Base-by-base conservation (phyloP, 441 rosid genomes). In the Populus hybrid region DNA sequence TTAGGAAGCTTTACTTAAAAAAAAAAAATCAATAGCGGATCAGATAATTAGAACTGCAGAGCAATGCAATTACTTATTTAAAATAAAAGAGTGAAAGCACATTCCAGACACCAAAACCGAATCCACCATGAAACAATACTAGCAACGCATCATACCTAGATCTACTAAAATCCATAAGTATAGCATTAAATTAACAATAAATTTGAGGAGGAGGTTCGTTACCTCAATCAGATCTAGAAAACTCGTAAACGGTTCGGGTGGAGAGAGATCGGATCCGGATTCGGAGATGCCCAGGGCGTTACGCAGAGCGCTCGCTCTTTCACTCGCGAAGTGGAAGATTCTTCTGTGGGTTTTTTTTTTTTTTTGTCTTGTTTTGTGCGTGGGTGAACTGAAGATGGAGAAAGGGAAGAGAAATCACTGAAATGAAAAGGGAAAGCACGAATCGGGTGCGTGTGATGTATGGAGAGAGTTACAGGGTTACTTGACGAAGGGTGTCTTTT, bases 141-240 rank as follows among this genome's bases (percentile, higher is more conserved):
- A 46, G 10, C 63, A 7, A 18, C 63, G 23, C 63, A 57, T 57
- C 23, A 57, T 2, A 20, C 21, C 63, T 8, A 57, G 63, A 57
- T 57, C 63, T 57, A 57, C 63, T 57, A 57, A 57, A 57, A 7
- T 57, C 63, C 63, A 57, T 18, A n/a, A 3, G 8, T 57, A 57
- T 18, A 57, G 63, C 63, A 57, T 57, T 7, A 40, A 54, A 18
- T 16, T 54, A 18, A 54, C 61, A 32, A 12, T 10, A 26, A 34
- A 20, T 36, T 36, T 20, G 28, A 6, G 10, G 7, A 40, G 63
- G 35, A 57, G 63, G 57, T 46, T 14, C 7, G 18, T 73, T 70
- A 74, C 81, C 74, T 63, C 63, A 77, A 74, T 73, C 74, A 81
- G 84, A 84, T 81, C 84, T 76, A 70, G 72, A 78, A 28, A 7